Conservation (phyloP, 2,329 filamentous ascomycete genomes). For the Lachnellula cervina region DNA sequence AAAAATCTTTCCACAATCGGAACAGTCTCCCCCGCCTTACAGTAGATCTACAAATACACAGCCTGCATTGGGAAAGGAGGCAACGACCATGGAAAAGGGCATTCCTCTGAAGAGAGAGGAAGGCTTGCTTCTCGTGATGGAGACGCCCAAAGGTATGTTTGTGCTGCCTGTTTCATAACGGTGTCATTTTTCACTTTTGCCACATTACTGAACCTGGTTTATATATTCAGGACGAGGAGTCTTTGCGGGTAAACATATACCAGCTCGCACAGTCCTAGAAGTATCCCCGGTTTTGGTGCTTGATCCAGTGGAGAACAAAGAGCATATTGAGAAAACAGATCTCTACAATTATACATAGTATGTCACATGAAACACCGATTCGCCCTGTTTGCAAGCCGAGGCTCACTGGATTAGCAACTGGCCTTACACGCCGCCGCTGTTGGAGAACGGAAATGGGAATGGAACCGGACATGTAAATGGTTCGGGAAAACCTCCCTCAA, state of each 20-base stretch:
- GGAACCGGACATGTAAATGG: conserved; percentile 18
- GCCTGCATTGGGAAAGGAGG: background rate
- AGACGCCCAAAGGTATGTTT: conserved; percentile 47
- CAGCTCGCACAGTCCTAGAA: conserved; percentile 45
- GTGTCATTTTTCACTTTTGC: background rate
- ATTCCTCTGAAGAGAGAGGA: conserved; percentile 37
- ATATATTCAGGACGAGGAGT: conserved; percentile 44
- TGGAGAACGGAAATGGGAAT: conserved; percentile 22
- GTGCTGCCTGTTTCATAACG: background rate
- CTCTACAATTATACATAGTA: conserved; percentile 55
- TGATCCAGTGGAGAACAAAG: conserved; percentile 41
- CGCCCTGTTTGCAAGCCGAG: conserved; percentile 14
- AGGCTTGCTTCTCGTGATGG: conserved; percentile 38
- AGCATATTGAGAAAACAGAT: conserved; percentile 44
- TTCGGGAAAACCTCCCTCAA: conserved; percentile 23
- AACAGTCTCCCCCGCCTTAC: background rate
- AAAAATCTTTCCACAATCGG: background rate
- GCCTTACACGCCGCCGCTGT: conserved; percentile 23
- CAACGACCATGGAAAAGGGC: conserved; percentile 2
- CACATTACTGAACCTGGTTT: background rate
- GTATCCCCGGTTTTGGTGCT: conserved; percentile 48
- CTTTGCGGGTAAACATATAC: conserved; percentile 43
- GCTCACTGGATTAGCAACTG: conserved; percentile 24
- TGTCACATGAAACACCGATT: conserved; percentile 16
- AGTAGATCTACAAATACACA: background rate